A percentile compares a stretch with the other conserved stretches of the same genome.
Conservation (phyloP, 805 yeast genomes). For the Kuraishia cidri region DNA sequence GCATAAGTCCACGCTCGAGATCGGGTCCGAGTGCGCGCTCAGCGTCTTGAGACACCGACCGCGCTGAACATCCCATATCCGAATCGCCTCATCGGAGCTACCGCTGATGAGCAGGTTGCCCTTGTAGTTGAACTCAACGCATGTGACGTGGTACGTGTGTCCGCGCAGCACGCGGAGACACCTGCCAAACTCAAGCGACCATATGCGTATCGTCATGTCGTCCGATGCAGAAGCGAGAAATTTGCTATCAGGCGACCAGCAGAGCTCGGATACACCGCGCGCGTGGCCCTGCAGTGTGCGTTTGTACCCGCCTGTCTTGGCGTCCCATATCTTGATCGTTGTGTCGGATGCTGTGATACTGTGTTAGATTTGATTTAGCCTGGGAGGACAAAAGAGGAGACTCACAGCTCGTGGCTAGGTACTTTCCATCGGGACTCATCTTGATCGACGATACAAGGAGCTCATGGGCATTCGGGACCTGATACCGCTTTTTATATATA, state of each 20-base stretch:
- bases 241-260: slow-evolving; percentile 68
- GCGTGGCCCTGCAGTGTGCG: slow-evolving; percentile 47
- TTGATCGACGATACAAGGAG: slow-evolving; percentile 34
- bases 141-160: slow-evolving; percentile 79
- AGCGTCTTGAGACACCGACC: slow-evolving; percentile 70
- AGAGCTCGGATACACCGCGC: slow-evolving; percentile 64
- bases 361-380: slow-evolving; percentile 1
- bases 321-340: slow-evolving; percentile 49
- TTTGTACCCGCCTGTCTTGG: slow-evolving; percentile 23
- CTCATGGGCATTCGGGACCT: slow-evolving; percentile 6
- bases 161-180: slow-evolving; percentile 49
- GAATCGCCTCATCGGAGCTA: slow-evolving; percentile 82
- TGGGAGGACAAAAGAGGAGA: neutral
- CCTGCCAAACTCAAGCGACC: slow-evolving; percentile 48
- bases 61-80: slow-evolving; percentile 77
- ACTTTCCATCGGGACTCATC: slow-evolving; percentile 52
- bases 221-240: slow-evolving; percentile 81
- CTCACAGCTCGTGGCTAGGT: slow-evolving; percentile 41
- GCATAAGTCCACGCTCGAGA: slow-evolving; percentile 64
- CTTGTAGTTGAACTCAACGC: slow-evolving; percentile 58
- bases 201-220: slow-evolving; percentile 70
- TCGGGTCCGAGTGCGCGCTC: slow-evolving; percentile 91
- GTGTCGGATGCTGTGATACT: slow-evolving; percentile 38
- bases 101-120: slow-evolving; percentile 80
- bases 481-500: slow-evolving; percentile 4